Evolutionary conservation across 1,139 yeast genomes (phyloP).

Genomic region (Ogataea hybrid): DNA sequence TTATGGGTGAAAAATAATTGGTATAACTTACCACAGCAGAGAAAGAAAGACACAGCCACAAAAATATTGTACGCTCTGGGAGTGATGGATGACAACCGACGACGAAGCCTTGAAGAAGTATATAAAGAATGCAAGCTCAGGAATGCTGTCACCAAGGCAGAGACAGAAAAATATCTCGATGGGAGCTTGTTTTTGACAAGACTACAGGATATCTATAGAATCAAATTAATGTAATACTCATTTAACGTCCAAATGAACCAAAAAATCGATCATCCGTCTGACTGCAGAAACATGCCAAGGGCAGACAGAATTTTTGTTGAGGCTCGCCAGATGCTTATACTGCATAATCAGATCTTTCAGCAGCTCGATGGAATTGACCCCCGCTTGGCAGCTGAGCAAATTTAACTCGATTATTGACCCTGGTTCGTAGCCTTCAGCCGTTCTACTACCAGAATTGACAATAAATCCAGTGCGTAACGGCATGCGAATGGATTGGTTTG

Average conservation of each 20-base stretch:
- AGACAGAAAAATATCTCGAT: not conserved
- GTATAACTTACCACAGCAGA: constrained; percentile 1
- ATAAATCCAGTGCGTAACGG: constrained; percentile 74
- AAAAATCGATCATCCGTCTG: constrained; percentile 52
- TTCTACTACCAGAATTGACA: constrained; percentile 37
- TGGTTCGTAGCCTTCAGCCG: constrained; percentile 21
- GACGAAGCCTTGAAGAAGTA: constrained; percentile 5
- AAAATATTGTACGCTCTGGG: constrained; percentile 5
- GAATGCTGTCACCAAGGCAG: not conserved
- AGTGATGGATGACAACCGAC: constrained; percentile 8
- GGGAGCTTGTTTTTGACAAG: not conserved
- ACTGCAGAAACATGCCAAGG: constrained; percentile 92
- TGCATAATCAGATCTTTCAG: constrained; percentile 63
- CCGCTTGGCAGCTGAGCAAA: constrained; percentile 65
- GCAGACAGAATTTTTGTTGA: constrained; percentile 45
- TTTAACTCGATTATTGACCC: constrained; percentile 51
- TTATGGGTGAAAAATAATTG: constrained; percentile 14
- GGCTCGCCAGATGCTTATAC: constrained; percentile 47
- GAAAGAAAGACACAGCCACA: not conserved
- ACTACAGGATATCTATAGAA: constrained; percentile 1
- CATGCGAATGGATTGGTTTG: constrained; percentile 67
- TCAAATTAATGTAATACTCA: constrained; percentile 7
- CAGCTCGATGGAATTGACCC: constrained; percentile 53
- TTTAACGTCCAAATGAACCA: constrained; percentile 41
- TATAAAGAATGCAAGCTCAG: constrained; percentile 6